A percentile compares a stretch with the other conserved stretches of the same genome.
These are phyloP conservation scores for Cystobasidium ongulense DNA, from an alignment of 768 basidiomycete species.

Conservation along the genomic window DNA sequence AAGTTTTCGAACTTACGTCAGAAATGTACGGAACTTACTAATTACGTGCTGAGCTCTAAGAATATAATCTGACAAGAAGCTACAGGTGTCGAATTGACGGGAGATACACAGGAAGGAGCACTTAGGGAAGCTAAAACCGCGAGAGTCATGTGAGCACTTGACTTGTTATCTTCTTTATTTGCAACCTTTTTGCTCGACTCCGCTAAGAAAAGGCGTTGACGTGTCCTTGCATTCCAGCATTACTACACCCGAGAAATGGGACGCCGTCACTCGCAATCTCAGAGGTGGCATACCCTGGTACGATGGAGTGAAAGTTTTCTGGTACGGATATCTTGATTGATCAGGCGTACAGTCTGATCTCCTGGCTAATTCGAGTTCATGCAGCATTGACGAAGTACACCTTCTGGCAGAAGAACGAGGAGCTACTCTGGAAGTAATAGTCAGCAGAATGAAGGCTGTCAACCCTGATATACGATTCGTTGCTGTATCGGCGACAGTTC, in stretches of 20 bases:
- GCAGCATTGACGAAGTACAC: slow-evolving; percentile 63
- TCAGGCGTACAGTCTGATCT: slow-evolving; percentile 47
- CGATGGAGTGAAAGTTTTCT: neutral
- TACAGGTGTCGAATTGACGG: slow-evolving; percentile 65
- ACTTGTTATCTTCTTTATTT: neutral
- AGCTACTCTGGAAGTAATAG: slow-evolving; percentile 85
- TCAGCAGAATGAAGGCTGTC: slow-evolving; percentile 79
- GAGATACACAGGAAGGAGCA: slow-evolving; percentile 64
- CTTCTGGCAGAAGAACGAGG: slow-evolving; percentile 79
- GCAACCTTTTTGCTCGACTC: neutral
- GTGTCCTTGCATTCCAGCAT: slow-evolving; percentile 22
- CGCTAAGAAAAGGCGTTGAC: slow-evolving; percentile 18
- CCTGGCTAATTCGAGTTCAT: slow-evolving; percentile 61
- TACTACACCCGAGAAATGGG: slow-evolving; percentile 86
- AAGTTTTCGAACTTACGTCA: slow-evolving; percentile 55
- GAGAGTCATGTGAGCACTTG: slow-evolving; percentile 59
- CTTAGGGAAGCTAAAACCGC: slow-evolving; percentile 69
- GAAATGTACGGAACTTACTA: neutral
- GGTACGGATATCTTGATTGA: slow-evolving; percentile 18
- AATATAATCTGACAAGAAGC: too few species aligned
- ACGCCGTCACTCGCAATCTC: slow-evolving; percentile 79
- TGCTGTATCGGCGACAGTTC: slow-evolving; percentile 85
- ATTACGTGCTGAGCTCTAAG: slow-evolving; percentile 53
- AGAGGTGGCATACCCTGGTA: slow-evolving; percentile 46
- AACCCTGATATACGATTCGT: slow-evolving; percentile 68